A percentile compares a stretch with the other conserved stretches of the same genome.
phyloP scores from a whole-genome alignment of 805 yeast species.

The Wickerhamiella australiensis region DNA sequence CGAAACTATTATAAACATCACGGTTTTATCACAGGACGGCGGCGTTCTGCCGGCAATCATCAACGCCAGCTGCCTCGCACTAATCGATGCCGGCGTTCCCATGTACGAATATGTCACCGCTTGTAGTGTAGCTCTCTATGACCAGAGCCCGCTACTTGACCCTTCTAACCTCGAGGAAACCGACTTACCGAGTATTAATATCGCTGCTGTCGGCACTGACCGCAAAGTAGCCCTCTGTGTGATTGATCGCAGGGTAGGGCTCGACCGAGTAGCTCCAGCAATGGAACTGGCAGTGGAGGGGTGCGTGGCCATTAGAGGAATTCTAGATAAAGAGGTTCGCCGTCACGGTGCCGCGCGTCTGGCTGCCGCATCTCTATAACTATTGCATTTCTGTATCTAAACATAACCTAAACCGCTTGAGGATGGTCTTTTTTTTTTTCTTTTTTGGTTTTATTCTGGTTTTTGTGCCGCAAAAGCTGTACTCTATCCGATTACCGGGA shows the following conservation, averaged over 20 bases:
- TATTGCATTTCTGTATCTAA: not conserved
- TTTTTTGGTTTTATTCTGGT: too few species aligned
- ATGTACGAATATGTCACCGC: slow-evolving; percentile 84
- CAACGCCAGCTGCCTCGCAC: slow-evolving; percentile 77
- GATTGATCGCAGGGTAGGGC: slow-evolving; percentile 71
- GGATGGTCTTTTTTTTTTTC: too few species aligned
- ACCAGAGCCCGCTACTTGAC: slow-evolving; percentile 68
- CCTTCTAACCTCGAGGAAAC: slow-evolving; percentile 70
- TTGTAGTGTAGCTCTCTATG: slow-evolving; percentile 67
- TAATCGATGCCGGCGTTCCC: slow-evolving; percentile 90
- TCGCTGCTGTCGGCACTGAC: slow-evolving; percentile 73
- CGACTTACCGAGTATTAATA: slow-evolving; percentile 68
- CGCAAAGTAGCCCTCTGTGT: slow-evolving; percentile 66
- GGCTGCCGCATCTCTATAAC: slow-evolving; percentile 1
- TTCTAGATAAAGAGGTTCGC: slow-evolving; percentile 79
- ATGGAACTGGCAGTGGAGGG: slow-evolving; percentile 80
- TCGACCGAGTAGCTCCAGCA: slow-evolving; percentile 65
- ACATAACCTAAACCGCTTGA: not conserved
- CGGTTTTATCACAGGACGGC: slow-evolving; percentile 83
- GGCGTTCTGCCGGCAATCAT: slow-evolving; percentile 68
- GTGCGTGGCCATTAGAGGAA: slow-evolving; percentile 62
- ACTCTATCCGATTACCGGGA: too few species aligned
- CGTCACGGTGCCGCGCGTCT: slow-evolving; percentile 41
- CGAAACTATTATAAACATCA: slow-evolving; percentile 57
- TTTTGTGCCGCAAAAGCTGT: too few species aligned